Evolutionary conservation across 257 asterid genomes (phyloP), one percentile per base, ranked within the genome.

Genomic region (Marsdenia floribunda): DNA sequence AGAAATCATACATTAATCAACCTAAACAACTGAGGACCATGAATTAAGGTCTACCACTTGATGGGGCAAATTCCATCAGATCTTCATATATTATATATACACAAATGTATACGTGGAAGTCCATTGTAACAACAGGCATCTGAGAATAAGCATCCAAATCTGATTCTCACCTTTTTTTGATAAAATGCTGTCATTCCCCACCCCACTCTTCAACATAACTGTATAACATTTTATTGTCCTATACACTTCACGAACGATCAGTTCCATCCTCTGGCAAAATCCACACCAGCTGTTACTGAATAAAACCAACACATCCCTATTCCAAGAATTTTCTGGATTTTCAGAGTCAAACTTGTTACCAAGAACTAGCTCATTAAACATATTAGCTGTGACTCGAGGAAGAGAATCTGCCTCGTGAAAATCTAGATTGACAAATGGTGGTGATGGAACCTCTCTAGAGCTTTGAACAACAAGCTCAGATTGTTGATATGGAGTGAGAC

Each of bases 261-360:
- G 82, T 86, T 94, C 97, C 96, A 88, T 89, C 86, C 97, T 88
- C 84, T 88, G 97, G 85, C 99, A 94, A 88, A 94, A 92, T 37
- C 97, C 97, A 86, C 99, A 94, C 97, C 97, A 94, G 84, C 77
- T 83, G 70, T 83, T 89, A 86, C 90, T 90, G 69, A 94, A 92
- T 78, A 94, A 96, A 81, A 94, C 95, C 81, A 94, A 78, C 61
- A 87, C 88, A 77, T 90, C 86, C 77, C 83, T 84, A 81, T 84
- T 84, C 87, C 86, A 81, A 57, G 91, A 78, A 75, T 77, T 80
- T 67, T 80, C 81, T 40, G 78, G 72, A 75, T 78, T 80, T 79
- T 75, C 80, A 59, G 83, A 78, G 78, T 86, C 87, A 70, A 92
- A 88, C 40, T 79, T 81, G 77, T 83, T 88, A 57, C 90, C 90